Base-by-base conservation (phyloP, 306 rosid genomes). In the Sechiopsis laciniata region DNA sequence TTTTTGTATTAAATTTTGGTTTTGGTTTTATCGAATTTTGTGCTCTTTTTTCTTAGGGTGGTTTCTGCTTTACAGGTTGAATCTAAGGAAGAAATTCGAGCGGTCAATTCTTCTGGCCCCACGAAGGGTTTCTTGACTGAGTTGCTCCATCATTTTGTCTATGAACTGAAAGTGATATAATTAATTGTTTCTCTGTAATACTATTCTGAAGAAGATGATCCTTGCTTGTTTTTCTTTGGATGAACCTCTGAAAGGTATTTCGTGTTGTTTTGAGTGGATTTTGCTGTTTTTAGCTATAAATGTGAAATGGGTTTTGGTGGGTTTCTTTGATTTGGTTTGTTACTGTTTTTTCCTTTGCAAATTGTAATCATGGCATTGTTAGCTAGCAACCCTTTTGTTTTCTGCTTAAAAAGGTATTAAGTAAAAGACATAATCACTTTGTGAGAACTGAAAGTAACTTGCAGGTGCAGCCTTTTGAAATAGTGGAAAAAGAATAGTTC, bases 31-130 rank as follows among this genome's bases (percentile, higher is more conserved):
- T 69, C 77, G n/a, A 74, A 37, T 73, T 66, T 65, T 74, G 60
- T 35, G 73, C 37, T 32, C 4, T 65, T 87, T 79, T 65, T 87
- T 79, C 72, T 62, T 65, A 77, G 76, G 79, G 79, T 83, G 6
- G 45, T 76, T 82, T 73, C 77, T 72, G 58, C 84, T 86, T 88
- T 82, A 67, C 84, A 80, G 81, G 79, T 86, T 82, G 73, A 78
- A 74, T 21, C 74, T 19, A 72, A 73, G 82, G 81, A 78, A 74
- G 75, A 74, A 79, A 21, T 10, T 69, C 13, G 2, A 50, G 45
- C 74, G 51, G 72, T 78, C 71, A 74, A 75, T 69, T 73, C 20
- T 54, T 78, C 64, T 57, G 76, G 81, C 71, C 81, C 77, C 85
- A 37, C 81, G 74, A 74, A 82, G 52, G 32, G 74, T 72, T 83